Conservation (phyloP, 2,329 filamentous ascomycete species). For the Neonectria coccinea region DNA sequence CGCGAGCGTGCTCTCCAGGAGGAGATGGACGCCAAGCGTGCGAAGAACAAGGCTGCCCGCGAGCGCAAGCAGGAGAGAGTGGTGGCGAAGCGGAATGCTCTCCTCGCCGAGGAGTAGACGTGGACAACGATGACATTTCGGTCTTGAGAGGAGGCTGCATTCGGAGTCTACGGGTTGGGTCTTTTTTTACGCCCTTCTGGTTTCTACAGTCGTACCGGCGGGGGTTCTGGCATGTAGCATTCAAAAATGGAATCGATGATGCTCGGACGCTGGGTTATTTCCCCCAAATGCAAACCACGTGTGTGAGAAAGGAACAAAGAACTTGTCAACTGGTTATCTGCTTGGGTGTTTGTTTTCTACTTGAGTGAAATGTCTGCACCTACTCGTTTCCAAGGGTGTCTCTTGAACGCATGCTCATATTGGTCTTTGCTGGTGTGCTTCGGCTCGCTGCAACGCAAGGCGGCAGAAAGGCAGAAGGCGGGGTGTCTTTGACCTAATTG, state of each 20-base stretch:
- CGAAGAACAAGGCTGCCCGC: constrained; percentile 99
- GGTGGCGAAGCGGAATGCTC: constrained; percentile 88
- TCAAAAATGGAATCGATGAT: constrained; percentile 66
- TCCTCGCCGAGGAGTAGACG: constrained; percentile 74
- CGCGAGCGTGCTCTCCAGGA: constrained; percentile 97
- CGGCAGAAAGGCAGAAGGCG: not conserved
- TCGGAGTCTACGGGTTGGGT: constrained; percentile 71
- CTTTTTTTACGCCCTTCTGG: constrained; percentile 61
- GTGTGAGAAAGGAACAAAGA: constrained; percentile 1
- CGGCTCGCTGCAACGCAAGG: not conserved
- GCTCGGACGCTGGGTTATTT: constrained; percentile 50
- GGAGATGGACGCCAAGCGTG: constrained; percentile 99
- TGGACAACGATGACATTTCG: constrained; percentile 58
- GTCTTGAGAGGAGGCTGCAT: constrained; percentile 68
- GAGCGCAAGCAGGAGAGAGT: constrained; percentile 97
- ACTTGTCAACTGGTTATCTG: not conserved
- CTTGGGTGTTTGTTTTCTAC: not conserved
- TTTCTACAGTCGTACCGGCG: constrained; percentile 63
- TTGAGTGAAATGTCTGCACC: not conserved
- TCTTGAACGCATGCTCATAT: not conserved
- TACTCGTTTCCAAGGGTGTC: not conserved
- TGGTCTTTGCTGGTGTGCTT: not conserved
- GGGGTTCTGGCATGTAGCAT: constrained; percentile 69
- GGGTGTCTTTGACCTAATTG: not conserved
- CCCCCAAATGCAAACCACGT: constrained; percentile 32